Percentiles rank a stretch among this genome's conserved stretches.
Conservation (phyloP, 768 basidiomycete species). For the Tricholoma flavovirens region DNA sequence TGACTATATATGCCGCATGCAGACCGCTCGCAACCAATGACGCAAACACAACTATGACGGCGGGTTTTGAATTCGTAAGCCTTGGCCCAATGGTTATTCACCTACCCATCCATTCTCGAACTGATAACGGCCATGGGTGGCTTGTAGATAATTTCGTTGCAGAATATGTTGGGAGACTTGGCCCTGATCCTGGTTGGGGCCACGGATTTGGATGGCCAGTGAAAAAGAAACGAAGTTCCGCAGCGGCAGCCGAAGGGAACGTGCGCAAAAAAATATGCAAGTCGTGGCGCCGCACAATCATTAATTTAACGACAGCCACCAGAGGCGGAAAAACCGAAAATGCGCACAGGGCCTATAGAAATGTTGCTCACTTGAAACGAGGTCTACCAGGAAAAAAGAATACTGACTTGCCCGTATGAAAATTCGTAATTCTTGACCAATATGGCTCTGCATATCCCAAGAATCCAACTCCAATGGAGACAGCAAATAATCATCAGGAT, state of each 20-base stretch:
- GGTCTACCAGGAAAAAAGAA: too few species aligned
- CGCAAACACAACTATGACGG: not conserved
- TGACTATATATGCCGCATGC: not conserved
- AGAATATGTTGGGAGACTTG: not conserved
- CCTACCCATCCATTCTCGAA: not conserved
- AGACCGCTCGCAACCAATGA: not conserved
- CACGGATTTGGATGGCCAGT: not conserved
- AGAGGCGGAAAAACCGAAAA: conserved; percentile 7
- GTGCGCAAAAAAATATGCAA: not conserved
- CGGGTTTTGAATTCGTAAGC: not conserved
- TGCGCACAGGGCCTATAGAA: conserved; percentile 1
- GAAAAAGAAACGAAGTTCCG: not conserved
- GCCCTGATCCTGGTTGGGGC: not conserved
- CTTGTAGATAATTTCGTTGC: not conserved
- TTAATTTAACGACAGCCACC: not conserved
- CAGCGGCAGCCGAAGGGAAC: not conserved
- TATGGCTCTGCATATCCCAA: conserved; percentile 10
- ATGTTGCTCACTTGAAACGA: not conserved
- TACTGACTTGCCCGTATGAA: conserved; percentile 12
- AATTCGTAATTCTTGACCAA: conserved; percentile 5
- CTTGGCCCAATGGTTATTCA: not conserved
- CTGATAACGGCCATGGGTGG: not conserved
- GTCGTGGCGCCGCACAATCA: not conserved
- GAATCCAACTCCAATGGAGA: conserved; percentile 14
- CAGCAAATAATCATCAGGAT: conserved; percentile 9